These are phyloP conservation scores for Ogataea chonburiensis DNA, from an alignment of 805 yeast species.

Conservation along the genomic window DNA sequence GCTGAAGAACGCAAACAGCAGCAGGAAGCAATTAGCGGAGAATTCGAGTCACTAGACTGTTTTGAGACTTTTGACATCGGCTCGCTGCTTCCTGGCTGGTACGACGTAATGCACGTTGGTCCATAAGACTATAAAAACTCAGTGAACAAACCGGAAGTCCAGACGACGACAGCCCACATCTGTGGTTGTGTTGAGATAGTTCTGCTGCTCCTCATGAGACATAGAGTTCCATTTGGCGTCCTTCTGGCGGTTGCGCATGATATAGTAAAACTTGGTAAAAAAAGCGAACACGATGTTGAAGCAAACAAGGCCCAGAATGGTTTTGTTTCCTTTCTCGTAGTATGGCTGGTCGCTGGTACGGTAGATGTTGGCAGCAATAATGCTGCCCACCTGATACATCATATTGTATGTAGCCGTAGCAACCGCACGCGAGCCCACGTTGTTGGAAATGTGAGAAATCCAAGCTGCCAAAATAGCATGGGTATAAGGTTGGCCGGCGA, in stretches of 20 bases:
- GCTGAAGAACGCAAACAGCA: background rate
- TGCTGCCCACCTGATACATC: constrained; percentile 29
- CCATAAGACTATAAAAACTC: background rate
- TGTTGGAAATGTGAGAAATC: constrained; percentile 32
- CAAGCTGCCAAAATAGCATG: constrained; percentile 38
- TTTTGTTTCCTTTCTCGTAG: constrained; percentile 31
- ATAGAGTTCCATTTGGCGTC: constrained; percentile 46
- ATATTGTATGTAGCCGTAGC: constrained; percentile 34
- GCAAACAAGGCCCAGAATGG: constrained; percentile 25
- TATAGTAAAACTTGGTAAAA: constrained; percentile 27
- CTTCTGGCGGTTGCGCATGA: constrained; percentile 44
- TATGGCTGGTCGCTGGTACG: constrained; percentile 32
- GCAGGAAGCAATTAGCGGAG: constrained; percentile 1
- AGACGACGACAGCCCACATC: constrained; percentile 58
- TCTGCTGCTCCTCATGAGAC: constrained; percentile 45
- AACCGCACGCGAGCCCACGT: constrained; percentile 31
- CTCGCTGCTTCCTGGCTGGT: constrained; percentile 19
- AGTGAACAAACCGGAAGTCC: constrained; percentile 37
- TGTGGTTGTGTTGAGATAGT: constrained; percentile 43
- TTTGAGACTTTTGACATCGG: constrained; percentile 18
- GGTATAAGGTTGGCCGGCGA: constrained; percentile 41
- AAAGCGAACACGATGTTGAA: constrained; percentile 28
- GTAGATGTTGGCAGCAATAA: constrained; percentile 32
- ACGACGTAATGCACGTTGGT: constrained; percentile 17
- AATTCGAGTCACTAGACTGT: constrained; percentile 3